Conservation (phyloP, 2,329 filamentous ascomycete species). For the Hypoxylon sp. region DNA sequence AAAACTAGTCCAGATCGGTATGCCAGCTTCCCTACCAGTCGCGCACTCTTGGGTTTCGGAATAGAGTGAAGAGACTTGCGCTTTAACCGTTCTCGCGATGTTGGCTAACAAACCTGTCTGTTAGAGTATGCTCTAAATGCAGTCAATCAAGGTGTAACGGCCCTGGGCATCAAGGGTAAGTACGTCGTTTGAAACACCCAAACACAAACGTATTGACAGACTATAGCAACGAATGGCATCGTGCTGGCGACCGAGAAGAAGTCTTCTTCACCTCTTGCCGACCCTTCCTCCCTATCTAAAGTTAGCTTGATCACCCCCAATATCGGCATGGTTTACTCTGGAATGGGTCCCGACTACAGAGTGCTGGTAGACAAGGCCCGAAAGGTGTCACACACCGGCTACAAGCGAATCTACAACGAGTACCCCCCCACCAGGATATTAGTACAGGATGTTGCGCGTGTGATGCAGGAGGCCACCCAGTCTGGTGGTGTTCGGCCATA, state of each 20-base stretch:
- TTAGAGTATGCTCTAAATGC: slow-evolving; percentile 98
- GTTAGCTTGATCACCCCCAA: slow-evolving; percentile 98
- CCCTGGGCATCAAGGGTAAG: slow-evolving; percentile 96
- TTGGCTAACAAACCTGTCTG: slow-evolving; percentile 38
- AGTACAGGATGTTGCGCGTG: slow-evolving; percentile 96
- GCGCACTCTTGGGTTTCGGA: slow-evolving; percentile 24
- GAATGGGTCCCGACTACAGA: slow-evolving; percentile 98
- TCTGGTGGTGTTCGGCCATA: slow-evolving; percentile 97
- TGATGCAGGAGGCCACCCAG: slow-evolving; percentile 99
- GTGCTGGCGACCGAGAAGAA: slow-evolving; percentile 99
- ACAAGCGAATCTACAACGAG: slow-evolving; percentile 99
- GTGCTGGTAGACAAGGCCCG: slow-evolving; percentile 97
- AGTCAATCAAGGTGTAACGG: slow-evolving; percentile 98
- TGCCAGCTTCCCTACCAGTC: slow-evolving; percentile 40
- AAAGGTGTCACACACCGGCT: slow-evolving; percentile 97
- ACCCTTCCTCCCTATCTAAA: slow-evolving; percentile 94
- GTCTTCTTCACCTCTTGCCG: slow-evolving; percentile 96
- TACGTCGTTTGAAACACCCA: slow-evolving; percentile 7
- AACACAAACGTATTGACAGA: slow-evolving; percentile 30
- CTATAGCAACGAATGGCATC: slow-evolving; percentile 93
- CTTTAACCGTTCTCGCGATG: slow-evolving; percentile 45
- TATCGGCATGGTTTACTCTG: slow-evolving; percentile 99
- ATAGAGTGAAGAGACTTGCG: neutral
- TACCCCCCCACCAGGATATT: slow-evolving; percentile 99
- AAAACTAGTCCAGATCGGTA: slow-evolving; percentile 99